A percentile compares a stretch with the other conserved stretches of the same genome.
These are phyloP conservation scores for Schizophyllum commune DNA, from an alignment of 1,284 basidiomycete genomes.

Conservation along the genomic window DNA sequence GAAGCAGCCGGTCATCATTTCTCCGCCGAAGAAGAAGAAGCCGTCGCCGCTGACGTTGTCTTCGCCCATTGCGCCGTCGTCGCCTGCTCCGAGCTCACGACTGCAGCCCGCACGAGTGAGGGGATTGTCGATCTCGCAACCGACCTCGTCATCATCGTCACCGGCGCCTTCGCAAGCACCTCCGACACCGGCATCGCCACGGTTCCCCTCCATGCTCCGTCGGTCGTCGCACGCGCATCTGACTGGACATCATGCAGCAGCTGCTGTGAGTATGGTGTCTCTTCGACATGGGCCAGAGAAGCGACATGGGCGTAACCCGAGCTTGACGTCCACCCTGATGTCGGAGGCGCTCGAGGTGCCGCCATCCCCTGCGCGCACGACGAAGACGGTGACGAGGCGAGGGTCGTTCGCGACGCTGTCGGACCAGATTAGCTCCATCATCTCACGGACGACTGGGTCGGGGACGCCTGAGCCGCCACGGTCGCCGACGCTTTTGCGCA, in stretches of 20 bases:
- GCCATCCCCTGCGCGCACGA: neutral
- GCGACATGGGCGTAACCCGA: neutral
- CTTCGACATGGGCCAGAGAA: neutral
- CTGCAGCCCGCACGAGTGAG: neutral
- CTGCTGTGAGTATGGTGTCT: neutral
- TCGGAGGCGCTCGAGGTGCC: neutral
- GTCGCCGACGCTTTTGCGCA: neutral
- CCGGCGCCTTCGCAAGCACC: constrained; percentile 2
- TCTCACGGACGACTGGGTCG: neutral
- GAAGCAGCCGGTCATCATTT: constrained; percentile 15
- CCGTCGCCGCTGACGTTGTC: constrained; percentile 23
- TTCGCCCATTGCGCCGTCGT: constrained; percentile 18
- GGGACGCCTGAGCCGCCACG: neutral
- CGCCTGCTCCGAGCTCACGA: neutral
- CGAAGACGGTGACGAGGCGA: neutral
- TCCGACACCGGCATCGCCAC: constrained; percentile 11
- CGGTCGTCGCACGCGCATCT: neutral
- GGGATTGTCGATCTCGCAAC: neutral
- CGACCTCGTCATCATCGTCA: constrained; percentile 10
- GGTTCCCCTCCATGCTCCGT: neutral
- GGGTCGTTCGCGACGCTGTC: neutral
- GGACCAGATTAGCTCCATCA: neutral
- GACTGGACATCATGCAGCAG: neutral
- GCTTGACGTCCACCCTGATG: neutral
- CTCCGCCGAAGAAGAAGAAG: constrained; percentile 26